phyloP scores from a whole-genome alignment of 306 rosid genomes.

The Cicer bijugum region DNA sequence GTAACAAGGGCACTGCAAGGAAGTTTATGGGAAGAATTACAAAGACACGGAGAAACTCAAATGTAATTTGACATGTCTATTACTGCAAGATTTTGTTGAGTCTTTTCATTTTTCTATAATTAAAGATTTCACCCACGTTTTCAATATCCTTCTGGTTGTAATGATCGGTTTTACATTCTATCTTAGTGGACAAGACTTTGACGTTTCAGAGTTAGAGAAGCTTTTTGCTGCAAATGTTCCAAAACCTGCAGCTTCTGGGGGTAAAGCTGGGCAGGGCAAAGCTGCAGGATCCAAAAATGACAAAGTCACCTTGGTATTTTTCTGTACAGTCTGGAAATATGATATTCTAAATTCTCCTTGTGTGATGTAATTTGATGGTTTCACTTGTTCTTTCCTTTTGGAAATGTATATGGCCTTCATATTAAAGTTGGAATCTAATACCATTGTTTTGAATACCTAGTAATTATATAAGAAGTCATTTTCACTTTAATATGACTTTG shows the following conservation, averaged over 20 bases:
- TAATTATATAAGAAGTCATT: slow-evolving; percentile 34
- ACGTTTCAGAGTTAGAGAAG: slow-evolving; percentile 83
- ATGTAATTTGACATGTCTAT: slow-evolving; percentile 57
- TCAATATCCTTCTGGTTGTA: slow-evolving; percentile 39
- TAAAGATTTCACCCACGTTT: slow-evolving; percentile 16
- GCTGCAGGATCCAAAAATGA: slow-evolving; percentile 80
- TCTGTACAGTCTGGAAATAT: slow-evolving; percentile 34
- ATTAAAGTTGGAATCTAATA: slow-evolving; percentile 32
- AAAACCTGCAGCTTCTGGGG: slow-evolving; percentile 70
- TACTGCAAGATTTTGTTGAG: slow-evolving; percentile 19
- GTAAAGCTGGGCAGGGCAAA: slow-evolving; percentile 72
- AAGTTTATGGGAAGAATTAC: slow-evolving; percentile 95
- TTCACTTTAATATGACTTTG: slow-evolving; percentile 29
- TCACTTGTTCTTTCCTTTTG: slow-evolving; percentile 19
- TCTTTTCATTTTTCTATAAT: slow-evolving; percentile 24
- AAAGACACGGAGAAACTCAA: slow-evolving; percentile 78
- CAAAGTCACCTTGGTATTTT: slow-evolving; percentile 77
- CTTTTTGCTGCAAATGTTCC: slow-evolving; percentile 85
- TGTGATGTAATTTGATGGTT: slow-evolving; percentile 39
- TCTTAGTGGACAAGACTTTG: slow-evolving; percentile 86
- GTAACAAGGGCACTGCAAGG: slow-evolving; percentile 86
- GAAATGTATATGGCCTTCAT: slow-evolving; percentile 24
- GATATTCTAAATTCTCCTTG: slow-evolving; percentile 30
- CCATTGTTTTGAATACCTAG: slow-evolving; percentile 27
- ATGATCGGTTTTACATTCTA: slow-evolving; percentile 45